Evolutionary conservation across 2,329 filamentous ascomycete species (phyloP).

Genomic region (Nothopassalora personata): DNA sequence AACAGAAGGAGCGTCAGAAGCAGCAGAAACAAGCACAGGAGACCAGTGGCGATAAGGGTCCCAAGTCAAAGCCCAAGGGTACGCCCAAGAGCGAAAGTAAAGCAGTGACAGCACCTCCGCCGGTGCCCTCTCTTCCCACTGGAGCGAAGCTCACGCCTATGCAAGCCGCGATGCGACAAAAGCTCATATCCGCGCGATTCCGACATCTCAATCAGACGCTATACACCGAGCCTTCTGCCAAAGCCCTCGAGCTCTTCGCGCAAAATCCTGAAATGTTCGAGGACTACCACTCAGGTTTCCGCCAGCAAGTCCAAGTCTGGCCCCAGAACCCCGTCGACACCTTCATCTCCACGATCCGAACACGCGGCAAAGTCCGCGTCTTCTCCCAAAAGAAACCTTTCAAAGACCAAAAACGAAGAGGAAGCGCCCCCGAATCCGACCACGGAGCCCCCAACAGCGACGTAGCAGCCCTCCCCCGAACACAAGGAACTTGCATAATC

Average conservation of each 20-base stretch:
- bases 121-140: constrained; percentile 31
- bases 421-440: constrained; percentile 21
- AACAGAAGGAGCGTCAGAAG: constrained; percentile 26
- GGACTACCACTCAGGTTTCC: constrained; percentile 95
- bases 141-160: constrained; percentile 75
- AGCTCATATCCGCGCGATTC: constrained; percentile 91
- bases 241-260: constrained; percentile 77
- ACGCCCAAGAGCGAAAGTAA: constrained; percentile 6
- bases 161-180: constrained; percentile 89
- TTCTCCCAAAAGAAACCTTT: constrained; percentile 31
- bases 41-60: constrained; percentile 4
- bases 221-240: constrained; percentile 81
- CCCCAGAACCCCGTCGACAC: constrained; percentile 91
- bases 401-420: constrained; percentile 39
- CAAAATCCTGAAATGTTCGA: constrained; percentile 87
- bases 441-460: constrained; percentile 23
- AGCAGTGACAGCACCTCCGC: constrained; percentile 12
- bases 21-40: constrained; percentile 31
- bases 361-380: constrained; percentile 54
- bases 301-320: constrained; percentile 91
- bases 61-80: constrained; percentile 12
- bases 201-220: constrained; percentile 95
- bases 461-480: constrained; percentile 58
- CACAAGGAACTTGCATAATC: constrained; percentile 67
- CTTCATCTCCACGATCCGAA: constrained; percentile 68